These are phyloP conservation scores for Candida sanyiensis DNA, from an alignment of 805 yeast genomes.

Conservation along the genomic window DNA sequence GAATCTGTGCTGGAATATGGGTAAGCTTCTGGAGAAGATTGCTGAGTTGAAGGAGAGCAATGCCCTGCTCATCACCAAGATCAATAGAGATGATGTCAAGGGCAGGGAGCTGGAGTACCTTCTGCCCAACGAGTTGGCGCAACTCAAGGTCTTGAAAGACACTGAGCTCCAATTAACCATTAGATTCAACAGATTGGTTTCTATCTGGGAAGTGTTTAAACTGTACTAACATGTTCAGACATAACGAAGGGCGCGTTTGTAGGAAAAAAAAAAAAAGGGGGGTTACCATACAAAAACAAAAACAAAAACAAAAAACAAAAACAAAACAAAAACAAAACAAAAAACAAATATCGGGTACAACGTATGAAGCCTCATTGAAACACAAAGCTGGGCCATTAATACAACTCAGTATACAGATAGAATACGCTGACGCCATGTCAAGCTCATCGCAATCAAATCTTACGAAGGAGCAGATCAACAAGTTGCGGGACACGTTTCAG, in stretches of 20 bases:
- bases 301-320: too few relatives aligned
- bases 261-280: too few relatives aligned
- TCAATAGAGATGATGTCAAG: conserved; percentile 84
- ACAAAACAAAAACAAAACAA: too few relatives aligned
- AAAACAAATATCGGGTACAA: too few relatives aligned
- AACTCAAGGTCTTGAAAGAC: conserved; percentile 54
- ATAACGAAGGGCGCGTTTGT: too few relatives aligned
- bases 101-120: conserved; percentile 74
- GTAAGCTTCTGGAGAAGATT: conserved; percentile 46
- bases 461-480: conserved; percentile 57
- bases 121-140: conserved; percentile 68
- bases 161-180: conserved; percentile 51
- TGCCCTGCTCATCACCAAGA: conserved; percentile 65
- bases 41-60: conserved; percentile 53
- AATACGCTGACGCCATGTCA: too few relatives aligned
- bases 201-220: conserved; percentile 52
- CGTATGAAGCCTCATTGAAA: too few relatives aligned
- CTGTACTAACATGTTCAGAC: conserved; percentile 25
- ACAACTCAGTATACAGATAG: too few relatives aligned
- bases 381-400: too few relatives aligned
- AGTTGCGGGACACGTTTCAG: conserved; percentile 68
- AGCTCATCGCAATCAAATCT: too few relatives aligned
- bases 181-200: conserved; percentile 48
- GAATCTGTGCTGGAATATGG: conserved; percentile 41
- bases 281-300: too few relatives aligned